Conservation (phyloP, 2,329 filamentous ascomycete genomes). For the Curvularia sp. region DNA sequence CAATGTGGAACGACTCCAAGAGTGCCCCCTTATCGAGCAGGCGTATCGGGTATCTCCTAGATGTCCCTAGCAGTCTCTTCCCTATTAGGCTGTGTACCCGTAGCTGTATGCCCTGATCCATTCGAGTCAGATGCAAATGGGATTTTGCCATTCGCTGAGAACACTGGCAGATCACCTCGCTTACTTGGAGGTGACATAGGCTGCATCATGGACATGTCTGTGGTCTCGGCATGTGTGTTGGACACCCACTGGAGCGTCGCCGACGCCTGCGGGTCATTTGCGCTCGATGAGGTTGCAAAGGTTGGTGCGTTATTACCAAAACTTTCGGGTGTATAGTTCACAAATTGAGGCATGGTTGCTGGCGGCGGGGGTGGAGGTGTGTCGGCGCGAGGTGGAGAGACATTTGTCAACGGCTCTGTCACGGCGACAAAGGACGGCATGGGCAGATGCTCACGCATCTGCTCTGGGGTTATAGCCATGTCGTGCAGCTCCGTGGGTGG, state of each 20-base stretch:
- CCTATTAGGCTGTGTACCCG: constrained; percentile 8
- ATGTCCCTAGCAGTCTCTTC: constrained; percentile 36
- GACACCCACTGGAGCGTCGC: constrained; percentile 43
- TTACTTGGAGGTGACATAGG: constrained; percentile 44
- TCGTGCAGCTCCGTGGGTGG: constrained; percentile 42
- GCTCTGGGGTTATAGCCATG: constrained; percentile 44
- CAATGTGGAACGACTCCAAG: background rate
- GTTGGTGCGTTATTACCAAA: constrained; percentile 20
- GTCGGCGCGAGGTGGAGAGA: constrained; percentile 44
- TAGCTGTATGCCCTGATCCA: constrained; percentile 7
- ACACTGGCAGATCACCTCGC: constrained; percentile 57
- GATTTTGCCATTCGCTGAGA: constrained; percentile 52
- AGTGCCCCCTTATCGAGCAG: constrained; percentile 33
- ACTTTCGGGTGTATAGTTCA: constrained; percentile 39
- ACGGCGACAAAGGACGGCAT: constrained; percentile 41
- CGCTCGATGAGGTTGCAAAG: background rate
- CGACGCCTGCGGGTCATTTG: constrained; percentile 24
- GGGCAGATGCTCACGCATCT: constrained; percentile 47
- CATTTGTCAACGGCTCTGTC: constrained; percentile 27
- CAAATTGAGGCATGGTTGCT: constrained; percentile 40
- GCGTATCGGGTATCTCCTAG: constrained; percentile 58
- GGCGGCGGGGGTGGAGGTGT: constrained; percentile 50
- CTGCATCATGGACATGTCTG: constrained; percentile 14
- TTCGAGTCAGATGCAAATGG: constrained; percentile 43
- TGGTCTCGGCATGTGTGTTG: constrained; percentile 29